Base-by-base conservation (phyloP, 345 rosid species). In the Bruguiera parviflora region DNA sequence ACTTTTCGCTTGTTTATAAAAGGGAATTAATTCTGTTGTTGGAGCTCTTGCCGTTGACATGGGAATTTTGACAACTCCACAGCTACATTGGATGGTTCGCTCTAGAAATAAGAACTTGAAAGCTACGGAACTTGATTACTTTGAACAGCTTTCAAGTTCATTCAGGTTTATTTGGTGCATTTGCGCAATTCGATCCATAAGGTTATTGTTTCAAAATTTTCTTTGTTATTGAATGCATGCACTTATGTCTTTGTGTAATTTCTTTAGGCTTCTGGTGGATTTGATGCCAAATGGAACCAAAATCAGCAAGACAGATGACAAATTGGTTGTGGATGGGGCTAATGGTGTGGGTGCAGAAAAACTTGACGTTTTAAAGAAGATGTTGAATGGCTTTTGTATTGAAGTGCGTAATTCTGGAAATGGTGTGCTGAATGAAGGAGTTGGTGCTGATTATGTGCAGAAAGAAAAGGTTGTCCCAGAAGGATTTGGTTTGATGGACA, bases 371-470 rank as follows among this genome's bases (percentile, higher is more conserved):
- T 64, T 95, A 6, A 85, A 64, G 81, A 82, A 66, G 18, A 83
- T 70, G 83, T 73, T 92, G 74, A 76, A 72, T 63, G 76, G 85
- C 69, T 75, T 87, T 37, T 73, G 27, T 74, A 67, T 92, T 52
- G 96, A 92, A 80, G 86, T 95, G 78, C 88, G 84, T 68, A 95
- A 92, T 63, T 58, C 81, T 33, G 99, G 96, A 31, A 84, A 84
- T 74, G 96, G 96, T 67, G 75, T 92, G 35, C 88, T 92, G 64
- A 92, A 95, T 76, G 96, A 92, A 82, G 80, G 86, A 65, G 99
- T 92, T 68, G 99, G 99, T 73, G 99, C 99, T 66, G 99, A 95
- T 63, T 89, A 78, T 77, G 97, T 95, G 69, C 99, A 89, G 90
- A 95, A 95, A 75, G 97, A 89, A 80, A 95, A 88, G 82, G 87